These are phyloP conservation scores for Flueggea neowawraea DNA, from an alignment of 441 rosid species.

Conservation along the genomic window DNA sequence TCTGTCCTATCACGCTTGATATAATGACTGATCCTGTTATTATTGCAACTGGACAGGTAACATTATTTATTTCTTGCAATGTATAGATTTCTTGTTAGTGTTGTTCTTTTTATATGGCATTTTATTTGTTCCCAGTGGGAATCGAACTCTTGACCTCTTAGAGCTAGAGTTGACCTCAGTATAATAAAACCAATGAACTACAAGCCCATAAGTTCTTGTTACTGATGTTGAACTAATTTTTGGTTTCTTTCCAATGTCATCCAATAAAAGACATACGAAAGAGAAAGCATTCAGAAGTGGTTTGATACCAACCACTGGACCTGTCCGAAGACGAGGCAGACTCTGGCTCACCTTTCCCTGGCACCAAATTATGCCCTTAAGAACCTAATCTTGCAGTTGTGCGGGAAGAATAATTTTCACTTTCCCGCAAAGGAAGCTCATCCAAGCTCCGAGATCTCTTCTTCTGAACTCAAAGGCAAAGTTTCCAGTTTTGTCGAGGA, in stretches of 20 bases:
- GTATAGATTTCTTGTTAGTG: background rate
- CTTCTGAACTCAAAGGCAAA: slow-evolving; percentile 32
- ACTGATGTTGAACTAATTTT: background rate
- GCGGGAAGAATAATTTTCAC: slow-evolving; percentile 56
- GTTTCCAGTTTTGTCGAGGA: slow-evolving; percentile 41
- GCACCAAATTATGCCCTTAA: slow-evolving; percentile 76
- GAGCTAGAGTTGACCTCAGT: no score
- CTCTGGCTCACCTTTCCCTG: slow-evolving; percentile 46
- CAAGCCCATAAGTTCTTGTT: background rate
- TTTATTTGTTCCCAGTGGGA: no score
- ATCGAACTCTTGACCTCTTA: no score
- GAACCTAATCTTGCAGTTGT: slow-evolving; percentile 73
- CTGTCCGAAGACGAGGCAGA: slow-evolving; percentile 81
- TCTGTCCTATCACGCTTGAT: slow-evolving; percentile 79
- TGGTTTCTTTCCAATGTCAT: background rate
- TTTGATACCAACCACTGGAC: slow-evolving; percentile 60
- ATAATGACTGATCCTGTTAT: slow-evolving; percentile 85
- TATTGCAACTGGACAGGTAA: slow-evolving; percentile 81
- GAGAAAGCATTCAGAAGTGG: slow-evolving; percentile 82
- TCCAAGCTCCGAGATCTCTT: slow-evolving; percentile 9
- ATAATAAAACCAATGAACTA: no score
- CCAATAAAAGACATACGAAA: slow-evolving; percentile 57
- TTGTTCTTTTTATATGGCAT: no score
- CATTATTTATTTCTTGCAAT: background rate
- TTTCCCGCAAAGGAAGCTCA: slow-evolving; percentile 40